Percentiles rank a stretch among this genome's conserved stretches.
phyloP scores from a whole-genome alignment of 257 asterid species.

The Fraxinus excelsior region DNA sequence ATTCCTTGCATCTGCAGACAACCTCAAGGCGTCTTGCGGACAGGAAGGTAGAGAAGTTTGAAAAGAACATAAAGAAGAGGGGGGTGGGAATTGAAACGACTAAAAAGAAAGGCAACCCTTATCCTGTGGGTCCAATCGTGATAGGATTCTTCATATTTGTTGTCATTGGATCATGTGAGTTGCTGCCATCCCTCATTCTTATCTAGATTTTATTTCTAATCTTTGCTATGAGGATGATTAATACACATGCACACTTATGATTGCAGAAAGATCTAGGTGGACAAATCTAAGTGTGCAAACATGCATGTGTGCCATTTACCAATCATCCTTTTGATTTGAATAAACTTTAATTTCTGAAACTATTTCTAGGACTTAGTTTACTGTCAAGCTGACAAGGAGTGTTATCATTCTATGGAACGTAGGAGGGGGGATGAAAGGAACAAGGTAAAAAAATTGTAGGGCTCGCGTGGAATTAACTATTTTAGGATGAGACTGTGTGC shows the following conservation, averaged over 20 bases:
- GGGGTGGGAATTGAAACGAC: conserved; percentile 54
- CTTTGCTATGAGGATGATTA: neutral
- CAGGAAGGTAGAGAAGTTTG: conserved; percentile 66
- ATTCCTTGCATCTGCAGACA: conserved; percentile 40
- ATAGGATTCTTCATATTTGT: conserved; percentile 50
- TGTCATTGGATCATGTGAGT: conserved; percentile 48
- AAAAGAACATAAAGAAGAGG: conserved; percentile 64
- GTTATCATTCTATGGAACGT: too few relatives aligned
- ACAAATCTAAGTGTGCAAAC: neutral
- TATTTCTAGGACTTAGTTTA: neutral
- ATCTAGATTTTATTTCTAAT: neutral
- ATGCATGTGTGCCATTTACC: neutral
- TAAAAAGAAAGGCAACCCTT: conserved; percentile 55
- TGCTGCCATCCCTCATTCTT: neutral
- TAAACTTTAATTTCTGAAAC: too few relatives aligned
- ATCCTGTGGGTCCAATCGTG: conserved; percentile 68
- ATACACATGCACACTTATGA: neutral
- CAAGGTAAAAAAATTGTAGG: too few relatives aligned
- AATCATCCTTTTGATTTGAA: neutral
- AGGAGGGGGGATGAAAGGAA: too few relatives aligned
- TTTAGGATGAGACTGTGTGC: too few relatives aligned
- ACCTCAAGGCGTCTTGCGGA: conserved; percentile 64
- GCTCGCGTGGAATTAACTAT: too few relatives aligned
- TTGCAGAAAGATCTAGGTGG: neutral
- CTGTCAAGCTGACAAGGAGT: neutral